Base-by-base conservation (phyloP, 176 grass and related monocot genomes). In the Oryza nivara region DNA sequence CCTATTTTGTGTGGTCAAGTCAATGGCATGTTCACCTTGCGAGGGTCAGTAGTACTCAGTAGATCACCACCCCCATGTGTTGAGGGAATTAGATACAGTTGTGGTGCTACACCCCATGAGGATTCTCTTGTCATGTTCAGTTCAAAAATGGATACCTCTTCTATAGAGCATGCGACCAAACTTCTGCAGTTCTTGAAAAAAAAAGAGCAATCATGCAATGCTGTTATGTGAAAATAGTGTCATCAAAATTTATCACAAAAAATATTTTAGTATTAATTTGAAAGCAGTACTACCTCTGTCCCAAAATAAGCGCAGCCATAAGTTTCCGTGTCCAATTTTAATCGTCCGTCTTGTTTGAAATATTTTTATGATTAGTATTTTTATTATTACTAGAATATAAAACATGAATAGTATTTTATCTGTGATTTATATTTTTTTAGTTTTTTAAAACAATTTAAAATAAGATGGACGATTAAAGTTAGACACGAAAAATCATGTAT, bases 11-110 rank as follows among this genome's bases (percentile, higher is more conserved):
- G n/a, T 6, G 68, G 83, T 86, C 67, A 78, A 78, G 79, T 82
- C 83, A 86, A 82, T 26, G 51, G 20, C 47, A 49, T 52, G 49
- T 52, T 52, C 49, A 52, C 15, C 49, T 52, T 52, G 25, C 9
- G 20, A 3, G 16, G 16, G 72, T 48, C 16, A 9, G 19, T 30
- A 9, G 19, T 32, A 32, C 30, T 32, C 30, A 32, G 30, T 58
- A n/a, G 19, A 58, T 58, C 54, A 20, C 9, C 10, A 52, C 15
- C 65, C 74, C 65, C 74, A 61, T 85, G 83, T 85, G 83, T 60
- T 1, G 4, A 6, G 1, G 17, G 9, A 68, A 58, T 70, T 65
- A 25, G 72, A 64, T 68, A 84, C 66, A 77, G 77, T 80, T 68
- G 22, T 16, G 19, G 15, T 3, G 32, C 26, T 51, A 44, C 6